Base-by-base conservation (phyloP, 345 rosid genomes). In the Ricinus communis region DNA sequence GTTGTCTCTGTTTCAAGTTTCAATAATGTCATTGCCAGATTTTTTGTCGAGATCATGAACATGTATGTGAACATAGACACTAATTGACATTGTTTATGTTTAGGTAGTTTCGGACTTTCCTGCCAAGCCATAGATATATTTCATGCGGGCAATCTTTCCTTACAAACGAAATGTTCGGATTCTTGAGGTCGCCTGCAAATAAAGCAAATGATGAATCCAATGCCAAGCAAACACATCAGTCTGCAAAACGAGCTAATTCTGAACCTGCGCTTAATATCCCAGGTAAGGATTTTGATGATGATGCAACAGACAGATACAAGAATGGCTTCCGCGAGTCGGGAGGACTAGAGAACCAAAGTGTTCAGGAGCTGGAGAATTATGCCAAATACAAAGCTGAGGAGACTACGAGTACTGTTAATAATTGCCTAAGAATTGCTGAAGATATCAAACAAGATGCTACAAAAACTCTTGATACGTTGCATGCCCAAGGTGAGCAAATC, bases 151-250 rank as follows among this genome's bases (percentile, higher is more conserved):
- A 31, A 33, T 38, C 33, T 43, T 47, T 38, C 10, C 62, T 50
- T 47, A 43, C 65, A 68, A 9, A 40, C 67, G 79, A 74, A 71
- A 87, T 93, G 93, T 91, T 93, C 61, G 97, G 90, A 22, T 86
- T 91, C 69, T 76, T 80, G 79, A 89, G 73, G 71, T 77, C 87
- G 27, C 79, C 84, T 5, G 84, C 78, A 50, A 70, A 78, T n/a
- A 62, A 74, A 33, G 21, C 57, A 28, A 46, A 69, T 15, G 70
- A 82, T 31, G 81, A 79, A 63, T 45, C 63, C 15, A 66, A 19
- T 24, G 21, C 52, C 59, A 43, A 68, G 67, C 67, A 40, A 51
- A 43, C 69, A 30, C 25, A 45, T 19, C 56, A 41, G 8, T 30
- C 49, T 1, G 54, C 55, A 41, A 65, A 66, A 47, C 66, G 69